Evolutionary conservation across 306 rosid species (phyloP), one percentile per base, ranked within the genome.

Genomic region (Clitoria ternatea): DNA sequence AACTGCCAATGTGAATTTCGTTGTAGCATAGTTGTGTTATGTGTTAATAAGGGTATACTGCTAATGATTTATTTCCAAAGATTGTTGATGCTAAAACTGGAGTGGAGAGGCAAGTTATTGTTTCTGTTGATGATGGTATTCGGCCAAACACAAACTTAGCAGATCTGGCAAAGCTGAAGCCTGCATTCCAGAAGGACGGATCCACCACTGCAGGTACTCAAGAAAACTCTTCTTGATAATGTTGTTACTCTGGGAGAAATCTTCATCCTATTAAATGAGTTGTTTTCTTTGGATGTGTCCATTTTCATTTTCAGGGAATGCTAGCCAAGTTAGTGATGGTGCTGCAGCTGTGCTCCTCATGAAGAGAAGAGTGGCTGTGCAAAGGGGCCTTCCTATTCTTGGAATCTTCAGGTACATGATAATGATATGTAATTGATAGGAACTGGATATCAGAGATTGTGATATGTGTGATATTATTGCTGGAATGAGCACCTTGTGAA

Each of bases 301-400:
- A 5, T 69, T 66, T 48, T 22, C 50, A 35, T 73, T 55, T 80
- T 69, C 57, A 94, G 98, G 98, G 68, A 94, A 89, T 81, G 89
- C 97, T 54, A 94, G 98, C 73, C 97, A 90, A 81, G 79, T 90
- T 50, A 90, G 97, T 68, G 96, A 94, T 48, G 98, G 96, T 15
- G 97, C 98, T 29, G 96, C 88, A 71, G 98, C 96, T 26, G 98
- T 94, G 33, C 98, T 94, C 24, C 89, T 94, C 47, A 89, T 87
- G 98, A 94, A 85, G 79, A 90, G 97, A 85, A 94, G 88, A 60
- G 56, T 84, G 22, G 97, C 98, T 26, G 33, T 78, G 65, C 85
- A 87, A 85, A 94, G 66, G 80, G 88, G 95, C 43, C 90, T 94
- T 70, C 98, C 91, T 35, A 84, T 94, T 79, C 81, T 90, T 63